A percentile compares a stretch with the other conserved stretches of the same genome.
phyloP scores from a whole-genome alignment of 2,329 filamentous ascomycete genomes.

The Penicillium hordei region DNA sequence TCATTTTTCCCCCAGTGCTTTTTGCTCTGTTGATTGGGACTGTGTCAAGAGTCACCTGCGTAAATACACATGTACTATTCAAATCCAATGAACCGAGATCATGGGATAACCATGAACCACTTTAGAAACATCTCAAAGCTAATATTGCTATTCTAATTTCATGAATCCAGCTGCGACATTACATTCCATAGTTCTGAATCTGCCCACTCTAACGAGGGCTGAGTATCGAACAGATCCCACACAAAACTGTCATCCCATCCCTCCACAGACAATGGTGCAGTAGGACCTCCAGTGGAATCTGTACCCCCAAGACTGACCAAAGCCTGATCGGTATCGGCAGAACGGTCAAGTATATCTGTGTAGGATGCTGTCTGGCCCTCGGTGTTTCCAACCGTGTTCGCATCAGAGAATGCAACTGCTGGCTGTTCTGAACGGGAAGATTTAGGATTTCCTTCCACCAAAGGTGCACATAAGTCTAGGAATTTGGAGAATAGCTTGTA shows the following conservation, averaged over 20 bases:
- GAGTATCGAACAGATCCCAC: slow-evolving; percentile 28
- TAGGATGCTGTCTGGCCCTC: neutral
- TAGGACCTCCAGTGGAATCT: neutral
- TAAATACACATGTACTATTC: slow-evolving; percentile 27
- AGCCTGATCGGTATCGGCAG: neutral
- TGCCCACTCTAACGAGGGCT: slow-evolving; percentile 26
- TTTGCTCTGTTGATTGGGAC: slow-evolving; percentile 14
- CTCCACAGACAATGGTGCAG: slow-evolving; percentile 10
- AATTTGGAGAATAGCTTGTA: slow-evolving; percentile 26
- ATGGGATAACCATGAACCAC: slow-evolving; percentile 1
- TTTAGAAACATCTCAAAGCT: neutral
- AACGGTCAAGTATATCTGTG: slow-evolving; percentile 7
- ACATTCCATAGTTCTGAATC: slow-evolving; percentile 25
- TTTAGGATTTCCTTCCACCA: slow-evolving; percentile 13
- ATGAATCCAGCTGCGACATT: slow-evolving; percentile 16
- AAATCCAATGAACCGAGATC: slow-evolving; percentile 2
- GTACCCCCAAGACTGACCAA: slow-evolving; percentile 4
- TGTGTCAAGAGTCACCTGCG: slow-evolving; percentile 19
- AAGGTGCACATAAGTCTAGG: slow-evolving; percentile 21
- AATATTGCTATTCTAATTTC: neutral
- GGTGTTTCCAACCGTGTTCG: neutral
- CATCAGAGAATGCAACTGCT: neutral
- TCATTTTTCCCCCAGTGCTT: neutral
- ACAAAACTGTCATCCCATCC: slow-evolving; percentile 27
- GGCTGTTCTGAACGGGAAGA: neutral